Conservation (phyloP, 768 basidiomycete genomes). For the Boletus vermiculosoides region DNA sequence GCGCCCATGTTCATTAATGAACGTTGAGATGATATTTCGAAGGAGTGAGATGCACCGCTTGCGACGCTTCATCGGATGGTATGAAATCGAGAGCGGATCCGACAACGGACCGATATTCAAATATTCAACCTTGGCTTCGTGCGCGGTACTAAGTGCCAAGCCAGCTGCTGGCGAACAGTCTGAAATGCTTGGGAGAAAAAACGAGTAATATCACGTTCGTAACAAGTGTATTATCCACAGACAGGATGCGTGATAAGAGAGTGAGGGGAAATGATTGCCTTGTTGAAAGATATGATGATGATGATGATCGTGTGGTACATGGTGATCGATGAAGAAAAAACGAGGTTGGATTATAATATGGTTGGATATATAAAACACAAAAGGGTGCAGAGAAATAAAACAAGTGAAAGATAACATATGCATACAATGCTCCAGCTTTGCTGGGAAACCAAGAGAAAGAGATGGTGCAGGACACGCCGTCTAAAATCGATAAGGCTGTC, state of each 20-base stretch:
- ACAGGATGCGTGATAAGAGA: background rate
- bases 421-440: slow-evolving; percentile 1
- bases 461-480: background rate
- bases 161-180: background rate
- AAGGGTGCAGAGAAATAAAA: background rate
- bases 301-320: background rate
- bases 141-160: background rate
- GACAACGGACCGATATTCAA: background rate
- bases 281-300: background rate
- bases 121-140: too few species aligned
- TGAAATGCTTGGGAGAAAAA: background rate
- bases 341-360: background rate
- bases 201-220: background rate
- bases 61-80: background rate
- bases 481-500: background rate
- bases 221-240: background rate
- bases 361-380: background rate
- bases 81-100: background rate
- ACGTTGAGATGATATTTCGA: background rate
- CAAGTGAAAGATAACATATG: background rate
- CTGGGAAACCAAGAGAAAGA: background rate
- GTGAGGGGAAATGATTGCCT: background rate
- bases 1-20: slow-evolving; percentile 7
- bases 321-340: background rate
- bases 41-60: background rate